Conservation (phyloP, 1,284 basidiomycete species). For the Trichosporon faecale region DNA sequence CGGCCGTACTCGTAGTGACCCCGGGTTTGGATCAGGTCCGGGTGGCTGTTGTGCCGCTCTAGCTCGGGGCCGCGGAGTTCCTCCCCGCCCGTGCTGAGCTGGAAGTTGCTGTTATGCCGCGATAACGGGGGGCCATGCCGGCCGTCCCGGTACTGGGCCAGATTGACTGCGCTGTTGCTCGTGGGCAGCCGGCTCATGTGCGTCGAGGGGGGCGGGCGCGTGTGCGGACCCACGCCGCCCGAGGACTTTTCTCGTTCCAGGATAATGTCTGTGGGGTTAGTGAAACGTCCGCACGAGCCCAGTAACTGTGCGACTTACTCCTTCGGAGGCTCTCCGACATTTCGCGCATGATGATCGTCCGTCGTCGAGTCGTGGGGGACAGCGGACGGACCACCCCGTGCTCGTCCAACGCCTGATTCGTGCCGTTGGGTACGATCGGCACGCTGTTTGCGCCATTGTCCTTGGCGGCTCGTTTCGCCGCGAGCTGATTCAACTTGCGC, state of each 20-base stretch:
- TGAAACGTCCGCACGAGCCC: neutral
- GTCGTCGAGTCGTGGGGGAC: conserved; percentile 41
- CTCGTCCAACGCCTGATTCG: conserved; percentile 26
- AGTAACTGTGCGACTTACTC: conserved; percentile 45
- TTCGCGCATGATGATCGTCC: conserved; percentile 47
- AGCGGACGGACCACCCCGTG: conserved; percentile 37
- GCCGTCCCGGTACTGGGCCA: conserved; percentile 24
- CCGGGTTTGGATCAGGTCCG: conserved; percentile 19
- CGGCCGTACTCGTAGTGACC: neutral
- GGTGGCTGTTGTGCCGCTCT: conserved; percentile 32
- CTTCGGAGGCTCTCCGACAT: conserved; percentile 47
- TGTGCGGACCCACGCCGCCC: conserved; percentile 22
- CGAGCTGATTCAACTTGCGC: conserved; percentile 39
- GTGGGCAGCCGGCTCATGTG: conserved; percentile 33
- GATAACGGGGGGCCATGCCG: conserved; percentile 23
- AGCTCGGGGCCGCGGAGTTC: conserved; percentile 1
- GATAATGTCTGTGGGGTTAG: conserved; percentile 37
- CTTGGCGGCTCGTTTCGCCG: conserved; percentile 31
- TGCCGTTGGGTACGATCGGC: neutral
- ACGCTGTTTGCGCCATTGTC: neutral
- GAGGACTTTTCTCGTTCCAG: conserved; percentile 49
- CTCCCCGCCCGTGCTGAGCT: conserved; percentile 3
- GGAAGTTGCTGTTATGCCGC: conserved; percentile 13
- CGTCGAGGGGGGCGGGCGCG: conserved; percentile 33
- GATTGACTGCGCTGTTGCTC: conserved; percentile 33